Conservation (phyloP, 257 asterid genomes). For the Fraxinus cuspidata region DNA sequence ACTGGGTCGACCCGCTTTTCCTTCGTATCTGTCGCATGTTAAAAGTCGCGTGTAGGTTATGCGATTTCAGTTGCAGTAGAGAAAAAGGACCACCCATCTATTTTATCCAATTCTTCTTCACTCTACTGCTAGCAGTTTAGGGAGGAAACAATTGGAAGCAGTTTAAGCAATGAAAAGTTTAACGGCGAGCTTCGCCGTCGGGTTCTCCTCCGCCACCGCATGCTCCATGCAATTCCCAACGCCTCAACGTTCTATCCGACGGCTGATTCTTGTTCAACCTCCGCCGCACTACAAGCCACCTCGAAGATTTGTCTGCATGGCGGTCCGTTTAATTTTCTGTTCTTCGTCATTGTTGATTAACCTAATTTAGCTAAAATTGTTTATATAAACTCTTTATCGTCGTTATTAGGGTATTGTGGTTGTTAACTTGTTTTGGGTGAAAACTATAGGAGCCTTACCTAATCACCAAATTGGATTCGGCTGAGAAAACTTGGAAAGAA, state of each 20-base stretch:
- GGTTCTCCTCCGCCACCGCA: constrained; percentile 45
- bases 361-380: neutral
- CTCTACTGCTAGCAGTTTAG: neutral
- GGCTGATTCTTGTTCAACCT: constrained; percentile 30
- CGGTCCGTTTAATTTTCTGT: constrained; percentile 45
- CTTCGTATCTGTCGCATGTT: neutral
- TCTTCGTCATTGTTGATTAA: too few species aligned
- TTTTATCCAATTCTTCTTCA: neutral
- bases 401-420: constrained; percentile 14
- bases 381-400: neutral
- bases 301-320: constrained; percentile 74
- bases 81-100: neutral
- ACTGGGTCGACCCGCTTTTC: neutral
- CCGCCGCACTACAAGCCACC: constrained; percentile 32
- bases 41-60: too few species aligned
- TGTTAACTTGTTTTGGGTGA: constrained; percentile 21
- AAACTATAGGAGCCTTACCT: constrained; percentile 82
- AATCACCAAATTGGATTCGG: constrained; percentile 85
- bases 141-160: neutral
- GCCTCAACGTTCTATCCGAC: constrained; percentile 24
- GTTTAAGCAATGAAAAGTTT: constrained; percentile 51
- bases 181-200: constrained; percentile 52
- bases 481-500: constrained; percentile 93
- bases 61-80: too few species aligned
- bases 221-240: constrained; percentile 41